Percentiles rank a stretch among this genome's conserved stretches.
These are phyloP conservation scores for Metschnikowia reukaufii DNA, from an alignment of 805 yeast genomes.

Conservation along the genomic window DNA sequence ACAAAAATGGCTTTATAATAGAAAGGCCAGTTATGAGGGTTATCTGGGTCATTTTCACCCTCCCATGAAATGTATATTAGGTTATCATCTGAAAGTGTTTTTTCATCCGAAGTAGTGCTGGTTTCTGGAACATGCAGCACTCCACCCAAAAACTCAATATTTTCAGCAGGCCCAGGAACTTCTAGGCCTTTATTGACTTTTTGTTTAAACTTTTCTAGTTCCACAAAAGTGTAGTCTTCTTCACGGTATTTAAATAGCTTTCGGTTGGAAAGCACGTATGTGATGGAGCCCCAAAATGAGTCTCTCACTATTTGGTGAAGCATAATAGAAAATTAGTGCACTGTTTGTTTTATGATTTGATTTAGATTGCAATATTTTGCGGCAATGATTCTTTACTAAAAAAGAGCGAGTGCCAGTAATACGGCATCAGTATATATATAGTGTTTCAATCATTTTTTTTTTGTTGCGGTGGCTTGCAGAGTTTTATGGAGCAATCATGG, in stretches of 20 bases:
- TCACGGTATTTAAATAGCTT: conserved; percentile 26
- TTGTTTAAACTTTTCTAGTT: conserved; percentile 29
- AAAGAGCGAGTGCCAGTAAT: no score
- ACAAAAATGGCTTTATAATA: conserved; percentile 40
- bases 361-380: no score
- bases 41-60: conserved; percentile 52
- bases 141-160: conserved; percentile 2
- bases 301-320: conserved; percentile 29
- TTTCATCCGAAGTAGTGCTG: conserved; percentile 5
- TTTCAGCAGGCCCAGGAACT: conserved; percentile 5
- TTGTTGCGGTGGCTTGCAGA: not conserved
- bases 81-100: conserved; percentile 3
- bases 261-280: conserved; percentile 28
- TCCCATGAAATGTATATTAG: conserved; percentile 31
- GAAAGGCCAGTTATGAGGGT: conserved; percentile 58
- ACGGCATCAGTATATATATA: no score
- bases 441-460: not conserved
- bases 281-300: conserved; percentile 29
- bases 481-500: not conserved
- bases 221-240: conserved; percentile 28
- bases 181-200: conserved; percentile 12
- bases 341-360: no score
- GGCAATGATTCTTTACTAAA: no score
- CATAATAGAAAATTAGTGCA: not conserved
- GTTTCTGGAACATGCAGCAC: conserved; percentile 5